Evolutionary conservation across 2,329 filamentous ascomycete species (phyloP), one percentile per base, ranked within the genome.

Genomic region (Teratosphaeria nubilosa): DNA sequence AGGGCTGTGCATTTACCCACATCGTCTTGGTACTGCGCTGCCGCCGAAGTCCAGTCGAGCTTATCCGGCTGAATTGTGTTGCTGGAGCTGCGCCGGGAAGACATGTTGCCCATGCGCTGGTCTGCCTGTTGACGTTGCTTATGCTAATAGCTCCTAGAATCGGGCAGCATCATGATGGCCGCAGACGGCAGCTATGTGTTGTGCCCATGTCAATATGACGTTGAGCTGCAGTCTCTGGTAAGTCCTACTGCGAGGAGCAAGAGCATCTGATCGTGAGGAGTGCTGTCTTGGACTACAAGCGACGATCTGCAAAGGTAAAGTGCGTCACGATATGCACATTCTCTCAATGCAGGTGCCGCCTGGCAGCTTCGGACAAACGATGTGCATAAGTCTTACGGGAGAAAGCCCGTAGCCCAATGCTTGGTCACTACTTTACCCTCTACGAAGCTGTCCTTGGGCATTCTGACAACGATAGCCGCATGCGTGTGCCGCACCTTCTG

Each of bases 381-480:
- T 48, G n/a, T 20, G 16, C 41, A 22, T n/a, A 48, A n/a, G 2
- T 20, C 20, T 53, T 45, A 87, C 24, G 85, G 67, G 62, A 84
- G 72, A 69, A 97, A 96, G 53, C 86, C 80, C 56, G 86, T 80
- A 2, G 91, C 75, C 87, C 89, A 97, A 75, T 97, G 92, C 66
- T 79, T 81, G 58, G 94, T 76, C 34, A 96, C 89, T 13, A 88
- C 71, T 68, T 81, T 83, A 0, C 92, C 92, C 73, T 97, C 91
- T 1, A 81, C 78, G 66, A 91, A 95, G 0, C 73, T 75, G 55
- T 80, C 76, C 69, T 83, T 85, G 45, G 87, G 82, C 61, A 78
- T 82, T 41, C 92, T 82, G 37, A 95, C 85, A 62, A 97, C 89
- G 53, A 97, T 95, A 2, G 91, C 91, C 0, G 91, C 92, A 72